phyloP scores from a whole-genome alignment of 2,329 filamentous ascomycete genomes.

The Exophiala viscosa region DNA sequence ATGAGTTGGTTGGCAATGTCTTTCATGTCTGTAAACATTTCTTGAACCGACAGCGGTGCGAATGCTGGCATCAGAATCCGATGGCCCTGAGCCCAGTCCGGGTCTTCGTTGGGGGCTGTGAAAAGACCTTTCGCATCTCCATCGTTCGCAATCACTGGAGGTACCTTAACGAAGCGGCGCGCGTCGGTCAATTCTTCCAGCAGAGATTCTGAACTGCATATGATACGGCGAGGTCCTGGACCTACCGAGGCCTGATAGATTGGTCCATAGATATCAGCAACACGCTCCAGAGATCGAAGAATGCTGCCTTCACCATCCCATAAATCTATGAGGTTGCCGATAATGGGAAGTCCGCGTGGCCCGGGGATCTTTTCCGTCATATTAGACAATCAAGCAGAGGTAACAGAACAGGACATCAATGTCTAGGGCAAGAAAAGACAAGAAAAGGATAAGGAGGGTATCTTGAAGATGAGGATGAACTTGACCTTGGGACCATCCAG shows the following conservation, averaged over 20 bases:
- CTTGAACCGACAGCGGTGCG: slow-evolving; percentile 18
- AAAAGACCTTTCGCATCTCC: slow-evolving; percentile 64
- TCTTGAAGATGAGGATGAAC: no score
- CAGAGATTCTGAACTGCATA: slow-evolving; percentile 53
- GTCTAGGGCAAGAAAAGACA: no score
- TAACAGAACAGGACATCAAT: no score
- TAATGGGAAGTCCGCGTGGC: slow-evolving; percentile 11
- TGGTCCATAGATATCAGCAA: slow-evolving; percentile 40
- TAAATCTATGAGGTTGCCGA: slow-evolving; percentile 20
- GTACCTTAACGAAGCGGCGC: slow-evolving; percentile 61
- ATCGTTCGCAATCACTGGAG: slow-evolving; percentile 49
- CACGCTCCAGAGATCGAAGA: slow-evolving; percentile 8
- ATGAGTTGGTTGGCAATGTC: slow-evolving; percentile 39
- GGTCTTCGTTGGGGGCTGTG: slow-evolving; percentile 48
- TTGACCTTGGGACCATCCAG: no score
- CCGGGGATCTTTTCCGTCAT: slow-evolving; percentile 21
- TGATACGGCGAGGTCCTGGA: slow-evolving; percentile 46
- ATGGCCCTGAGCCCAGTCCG: slow-evolving; percentile 23
- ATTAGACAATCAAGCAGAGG: neutral
- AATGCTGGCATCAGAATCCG: slow-evolving; percentile 24
- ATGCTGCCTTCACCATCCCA: slow-evolving; percentile 10
- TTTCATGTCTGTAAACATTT: slow-evolving; percentile 34
- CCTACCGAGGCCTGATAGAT: slow-evolving; percentile 57
- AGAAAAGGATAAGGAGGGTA: no score
- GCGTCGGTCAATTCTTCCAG: slow-evolving; percentile 64